phyloP scores from a whole-genome alignment of 805 yeast species.

The Candida methanosorbosa region DNA sequence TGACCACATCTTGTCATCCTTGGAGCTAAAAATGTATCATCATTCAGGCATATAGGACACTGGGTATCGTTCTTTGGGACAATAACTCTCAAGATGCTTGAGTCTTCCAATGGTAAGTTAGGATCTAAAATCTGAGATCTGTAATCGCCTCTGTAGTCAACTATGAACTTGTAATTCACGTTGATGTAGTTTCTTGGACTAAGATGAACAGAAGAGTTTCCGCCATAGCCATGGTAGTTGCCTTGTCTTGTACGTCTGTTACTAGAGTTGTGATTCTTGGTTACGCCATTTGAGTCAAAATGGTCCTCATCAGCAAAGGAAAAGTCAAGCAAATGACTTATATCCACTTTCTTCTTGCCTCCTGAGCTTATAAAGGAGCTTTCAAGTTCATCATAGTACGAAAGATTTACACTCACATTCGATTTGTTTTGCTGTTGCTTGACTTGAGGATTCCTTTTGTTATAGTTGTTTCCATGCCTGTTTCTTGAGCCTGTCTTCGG shows the following conservation, averaged over 20 bases:
- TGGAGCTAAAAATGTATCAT: constrained; percentile 73
- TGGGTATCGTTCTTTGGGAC: constrained; percentile 56
- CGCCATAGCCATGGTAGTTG: constrained; percentile 14
- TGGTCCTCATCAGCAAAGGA: constrained; percentile 32
- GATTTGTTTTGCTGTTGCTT: not conserved
- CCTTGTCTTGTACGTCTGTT: constrained; percentile 6
- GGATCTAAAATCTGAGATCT: constrained; percentile 60
- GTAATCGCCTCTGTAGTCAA: constrained; percentile 54
- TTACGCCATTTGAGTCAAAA: too few relatives aligned
- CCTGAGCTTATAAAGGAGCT: constrained; percentile 9
- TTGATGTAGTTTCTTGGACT: constrained; percentile 67
- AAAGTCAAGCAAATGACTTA: constrained; percentile 61
- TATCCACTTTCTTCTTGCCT: constrained; percentile 24
- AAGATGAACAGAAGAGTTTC: constrained; percentile 30
- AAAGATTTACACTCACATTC: too few relatives aligned
- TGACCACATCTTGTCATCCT: constrained; percentile 96
- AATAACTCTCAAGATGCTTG: constrained; percentile 60
- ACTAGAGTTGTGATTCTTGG: constrained; percentile 3
- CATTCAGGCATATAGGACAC: constrained; percentile 89
- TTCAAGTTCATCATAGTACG: constrained; percentile 12
- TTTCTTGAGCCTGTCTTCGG: not conserved
- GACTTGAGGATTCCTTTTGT: too few relatives aligned
- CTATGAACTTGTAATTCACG: constrained; percentile 75
- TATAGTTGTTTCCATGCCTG: not conserved
- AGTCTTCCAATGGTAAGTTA: constrained; percentile 57